Conservation (phyloP, 2,329 filamentous ascomycete species). For the Pseudogymnoascus sp. region DNA sequence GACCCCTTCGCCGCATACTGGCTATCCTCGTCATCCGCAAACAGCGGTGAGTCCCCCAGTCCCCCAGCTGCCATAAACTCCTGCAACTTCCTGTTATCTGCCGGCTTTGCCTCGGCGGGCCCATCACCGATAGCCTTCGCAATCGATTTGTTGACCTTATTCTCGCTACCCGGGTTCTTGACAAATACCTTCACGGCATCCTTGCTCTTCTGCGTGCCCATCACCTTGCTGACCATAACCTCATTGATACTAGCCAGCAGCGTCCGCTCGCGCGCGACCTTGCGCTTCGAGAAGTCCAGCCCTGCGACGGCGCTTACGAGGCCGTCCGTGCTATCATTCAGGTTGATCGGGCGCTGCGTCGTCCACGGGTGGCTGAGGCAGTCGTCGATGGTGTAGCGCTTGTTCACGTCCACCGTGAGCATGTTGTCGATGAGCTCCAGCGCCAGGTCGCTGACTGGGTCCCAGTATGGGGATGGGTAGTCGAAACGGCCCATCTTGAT, state of each 20-base stretch:
- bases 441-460: slow-evolving; percentile 75
- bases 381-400: slow-evolving; percentile 80
- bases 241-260: slow-evolving; percentile 76
- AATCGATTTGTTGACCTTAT: slow-evolving; percentile 35
- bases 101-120: slow-evolving; percentile 53
- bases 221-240: slow-evolving; percentile 50
- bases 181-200: slow-evolving; percentile 63
- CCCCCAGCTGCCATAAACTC: slow-evolving; percentile 84
- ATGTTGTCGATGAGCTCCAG: slow-evolving; percentile 90
- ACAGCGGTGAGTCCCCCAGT: slow-evolving; percentile 74
- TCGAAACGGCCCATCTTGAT: slow-evolving; percentile 85
- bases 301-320: slow-evolving; percentile 77
- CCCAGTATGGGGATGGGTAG: slow-evolving; percentile 96
- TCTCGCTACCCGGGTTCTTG: slow-evolving; percentile 54
- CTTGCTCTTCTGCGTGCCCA: slow-evolving; percentile 37
- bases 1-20: slow-evolving; percentile 31
- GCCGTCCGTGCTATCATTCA: slow-evolving; percentile 84
- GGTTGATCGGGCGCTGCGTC: slow-evolving; percentile 49
- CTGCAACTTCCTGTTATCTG: slow-evolving; percentile 55
- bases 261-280: slow-evolving; percentile 73
- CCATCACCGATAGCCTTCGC: slow-evolving; percentile 24
- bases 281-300: slow-evolving; percentile 77
- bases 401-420: slow-evolving; percentile 79
- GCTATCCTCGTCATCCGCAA: slow-evolving; percentile 51
- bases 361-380: slow-evolving; percentile 91